A percentile compares a stretch with the other conserved stretches of the same genome.
phyloP scores from a whole-genome alignment of 768 basidiomycete genomes.

The Suillus ampliporus region DNA sequence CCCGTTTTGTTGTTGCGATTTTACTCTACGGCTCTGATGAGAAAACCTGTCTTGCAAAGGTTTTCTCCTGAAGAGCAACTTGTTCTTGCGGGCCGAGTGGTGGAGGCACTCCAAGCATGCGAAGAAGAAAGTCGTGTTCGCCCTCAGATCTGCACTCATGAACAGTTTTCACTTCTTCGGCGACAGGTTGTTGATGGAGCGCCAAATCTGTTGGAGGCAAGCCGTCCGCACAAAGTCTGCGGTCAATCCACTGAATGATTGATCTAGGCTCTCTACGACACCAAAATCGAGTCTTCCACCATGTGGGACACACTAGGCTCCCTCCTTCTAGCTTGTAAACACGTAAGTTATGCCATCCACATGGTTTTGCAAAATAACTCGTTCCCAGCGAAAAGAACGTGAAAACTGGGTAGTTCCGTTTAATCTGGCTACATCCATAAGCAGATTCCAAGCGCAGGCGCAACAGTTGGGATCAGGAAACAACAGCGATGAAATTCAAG shows the following conservation, averaged over 20 bases:
- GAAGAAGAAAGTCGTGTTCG: constrained; percentile 34
- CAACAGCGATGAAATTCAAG: constrained; percentile 40
- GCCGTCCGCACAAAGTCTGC: constrained; percentile 20
- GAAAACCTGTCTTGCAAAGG: constrained; percentile 54
- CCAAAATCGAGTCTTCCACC: constrained; percentile 28
- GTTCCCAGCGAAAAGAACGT: constrained; percentile 47
- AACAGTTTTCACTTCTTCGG: constrained; percentile 43
- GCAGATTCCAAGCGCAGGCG: constrained; percentile 34
- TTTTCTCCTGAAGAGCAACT: constrained; percentile 49
- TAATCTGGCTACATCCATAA: constrained; percentile 44
- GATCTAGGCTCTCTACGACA: constrained; percentile 25
- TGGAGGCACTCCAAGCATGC: constrained; percentile 49
- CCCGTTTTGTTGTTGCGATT: constrained; percentile 57
- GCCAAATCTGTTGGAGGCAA: constrained; percentile 51
- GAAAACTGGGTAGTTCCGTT: constrained; percentile 50
- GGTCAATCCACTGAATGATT: constrained; percentile 12
- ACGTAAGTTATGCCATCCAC: constrained; percentile 28
- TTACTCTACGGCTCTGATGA: constrained; percentile 49
- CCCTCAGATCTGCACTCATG: constrained; percentile 30
- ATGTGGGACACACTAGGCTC: constrained; percentile 31
- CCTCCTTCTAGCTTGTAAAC: constrained; percentile 28
- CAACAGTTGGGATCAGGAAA: constrained; percentile 30
- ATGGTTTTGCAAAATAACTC: constrained; percentile 29
- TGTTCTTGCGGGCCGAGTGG: constrained; percentile 51
- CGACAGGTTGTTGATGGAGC: constrained; percentile 57